Percentiles rank a stretch among this genome's conserved stretches.
Conservation (phyloP, 768 basidiomycete genomes). For the Tricholoma hemisulphureum region DNA sequence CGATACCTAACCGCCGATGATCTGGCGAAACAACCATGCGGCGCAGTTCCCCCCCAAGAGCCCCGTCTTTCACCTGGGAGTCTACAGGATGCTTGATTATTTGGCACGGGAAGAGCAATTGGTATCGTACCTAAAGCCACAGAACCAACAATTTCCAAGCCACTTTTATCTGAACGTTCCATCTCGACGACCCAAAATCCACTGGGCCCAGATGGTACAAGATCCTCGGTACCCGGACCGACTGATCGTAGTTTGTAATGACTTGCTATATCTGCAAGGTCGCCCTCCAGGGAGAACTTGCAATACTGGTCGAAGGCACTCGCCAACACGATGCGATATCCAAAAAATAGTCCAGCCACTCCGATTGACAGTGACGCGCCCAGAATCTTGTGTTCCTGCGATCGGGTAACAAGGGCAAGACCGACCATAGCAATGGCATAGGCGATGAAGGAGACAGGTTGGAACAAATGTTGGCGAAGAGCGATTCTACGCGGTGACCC, state of each 20-base stretch:
- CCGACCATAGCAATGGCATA: slow-evolving; percentile 9
- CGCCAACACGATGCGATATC: slow-evolving; percentile 14
- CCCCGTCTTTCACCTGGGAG: slow-evolving; percentile 3
- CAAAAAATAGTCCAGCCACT: slow-evolving; percentile 1
- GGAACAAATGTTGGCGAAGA: slow-evolving; percentile 6
- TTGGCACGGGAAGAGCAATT: too few relatives aligned
- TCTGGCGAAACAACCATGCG: slow-evolving; percentile 14
- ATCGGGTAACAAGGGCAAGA: slow-evolving; percentile 3
- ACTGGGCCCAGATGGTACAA: slow-evolving; percentile 10
- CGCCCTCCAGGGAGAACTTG: slow-evolving; percentile 10
- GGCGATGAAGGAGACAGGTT: slow-evolving; percentile 9
- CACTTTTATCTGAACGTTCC: slow-evolving; percentile 7
- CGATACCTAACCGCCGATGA: slow-evolving; percentile 12
- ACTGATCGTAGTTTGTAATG: slow-evolving; percentile 15
- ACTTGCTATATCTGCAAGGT: slow-evolving; percentile 19
- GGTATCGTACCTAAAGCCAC: slow-evolving; percentile 21
- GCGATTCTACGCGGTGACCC: slow-evolving; percentile 16
- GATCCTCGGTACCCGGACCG: background rate
- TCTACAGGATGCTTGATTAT: background rate
- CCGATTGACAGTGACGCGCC: slow-evolving; percentile 5
- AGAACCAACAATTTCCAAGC: slow-evolving; percentile 18
- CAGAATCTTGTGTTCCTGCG: background rate
- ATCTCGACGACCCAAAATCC: slow-evolving; percentile 25
- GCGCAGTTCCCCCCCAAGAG: slow-evolving; percentile 5
- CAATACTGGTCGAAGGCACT: slow-evolving; percentile 5